Evolutionary conservation across 2,329 filamentous ascomycete species (phyloP).

Genomic region (Xylaria digitata): DNA sequence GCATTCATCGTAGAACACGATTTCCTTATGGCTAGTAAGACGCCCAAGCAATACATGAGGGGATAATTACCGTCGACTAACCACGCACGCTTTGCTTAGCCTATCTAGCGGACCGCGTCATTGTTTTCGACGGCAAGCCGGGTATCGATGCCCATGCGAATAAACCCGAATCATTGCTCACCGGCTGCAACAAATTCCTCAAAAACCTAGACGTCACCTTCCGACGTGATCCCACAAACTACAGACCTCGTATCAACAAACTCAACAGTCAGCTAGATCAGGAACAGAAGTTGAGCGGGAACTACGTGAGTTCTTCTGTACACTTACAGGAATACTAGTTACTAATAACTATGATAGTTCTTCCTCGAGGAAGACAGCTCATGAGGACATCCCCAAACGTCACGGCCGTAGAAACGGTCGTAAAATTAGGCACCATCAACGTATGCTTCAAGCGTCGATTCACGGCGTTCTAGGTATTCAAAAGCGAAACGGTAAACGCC

Average conservation of each 20-base stretch:
- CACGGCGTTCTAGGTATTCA: slow-evolving; percentile 65
- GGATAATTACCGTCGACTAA: slow-evolving; percentile 9
- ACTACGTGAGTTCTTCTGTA: slow-evolving; percentile 75
- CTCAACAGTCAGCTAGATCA: slow-evolving; percentile 93
- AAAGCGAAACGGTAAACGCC: slow-evolving; percentile 52
- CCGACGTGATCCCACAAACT: slow-evolving; percentile 96
- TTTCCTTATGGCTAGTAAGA: slow-evolving; percentile 86
- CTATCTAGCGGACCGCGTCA: slow-evolving; percentile 85
- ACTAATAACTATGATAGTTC: slow-evolving; percentile 67
- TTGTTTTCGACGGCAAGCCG: slow-evolving; percentile 96
- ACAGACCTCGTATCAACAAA: slow-evolving; percentile 98
- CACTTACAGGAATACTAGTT: slow-evolving; percentile 23
- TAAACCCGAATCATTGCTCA: slow-evolving; percentile 88
- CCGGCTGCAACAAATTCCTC: slow-evolving; percentile 95
- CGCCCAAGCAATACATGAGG: neutral
- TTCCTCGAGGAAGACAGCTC: slow-evolving; percentile 85
- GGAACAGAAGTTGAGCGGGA: slow-evolving; percentile 93
- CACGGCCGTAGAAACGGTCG: slow-evolving; percentile 49
- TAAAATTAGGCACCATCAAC: slow-evolving; percentile 49
- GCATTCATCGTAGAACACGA: slow-evolving; percentile 99
- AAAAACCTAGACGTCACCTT: slow-evolving; percentile 98
- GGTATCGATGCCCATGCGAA: slow-evolving; percentile 90
- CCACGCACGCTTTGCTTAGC: slow-evolving; percentile 41
- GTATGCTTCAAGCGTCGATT: slow-evolving; percentile 54
- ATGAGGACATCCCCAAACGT: slow-evolving; percentile 68